phyloP scores from a whole-genome alignment of 768 basidiomycete species.

The Boletus subcaerulescens region DNA sequence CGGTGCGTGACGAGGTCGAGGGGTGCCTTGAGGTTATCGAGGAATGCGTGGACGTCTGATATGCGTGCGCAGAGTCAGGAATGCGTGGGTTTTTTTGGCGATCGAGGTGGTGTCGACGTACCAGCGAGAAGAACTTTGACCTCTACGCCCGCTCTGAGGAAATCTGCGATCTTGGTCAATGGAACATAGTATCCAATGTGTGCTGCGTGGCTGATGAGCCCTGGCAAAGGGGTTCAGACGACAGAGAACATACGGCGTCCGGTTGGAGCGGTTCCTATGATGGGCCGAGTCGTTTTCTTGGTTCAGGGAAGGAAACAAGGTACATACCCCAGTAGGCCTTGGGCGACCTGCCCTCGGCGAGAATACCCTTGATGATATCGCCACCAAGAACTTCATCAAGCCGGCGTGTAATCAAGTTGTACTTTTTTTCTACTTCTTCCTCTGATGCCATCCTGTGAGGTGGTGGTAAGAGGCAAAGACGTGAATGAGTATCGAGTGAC shows the following conservation, averaged over 20 bases:
- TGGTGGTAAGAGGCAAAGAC: not conserved
- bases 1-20: slow-evolving; percentile 86
- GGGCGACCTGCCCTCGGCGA: slow-evolving; percentile 70
- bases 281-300: not conserved
- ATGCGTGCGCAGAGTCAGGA: no score
- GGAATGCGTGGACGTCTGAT: slow-evolving; percentile 35
- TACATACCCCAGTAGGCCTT: slow-evolving; percentile 89
- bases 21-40: slow-evolving; percentile 96
- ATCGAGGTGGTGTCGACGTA: slow-evolving; percentile 21
- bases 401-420: slow-evolving; percentile 79
- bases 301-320: not conserved
- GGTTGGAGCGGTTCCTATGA: slow-evolving; percentile 84
- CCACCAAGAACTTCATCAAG: slow-evolving; percentile 87
- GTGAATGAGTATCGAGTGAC: no score
- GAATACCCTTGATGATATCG: slow-evolving; percentile 76
- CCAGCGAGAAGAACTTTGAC: slow-evolving; percentile 83
- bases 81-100: slow-evolving; percentile 83
- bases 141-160: slow-evolving; percentile 86
- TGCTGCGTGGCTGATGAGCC: slow-evolving; percentile 46
- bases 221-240: not conserved
- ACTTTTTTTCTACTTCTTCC: slow-evolving; percentile 45
- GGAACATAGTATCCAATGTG: slow-evolving; percentile 98
- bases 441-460: slow-evolving; percentile 27
- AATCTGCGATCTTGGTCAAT: slow-evolving; percentile 93
- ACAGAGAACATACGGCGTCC: slow-evolving; percentile 74